Percentiles rank a stretch among this genome's conserved stretches.
Conservation (phyloP, 495 filamentous ascomycete genomes). For the Xylaria bambusicola region DNA sequence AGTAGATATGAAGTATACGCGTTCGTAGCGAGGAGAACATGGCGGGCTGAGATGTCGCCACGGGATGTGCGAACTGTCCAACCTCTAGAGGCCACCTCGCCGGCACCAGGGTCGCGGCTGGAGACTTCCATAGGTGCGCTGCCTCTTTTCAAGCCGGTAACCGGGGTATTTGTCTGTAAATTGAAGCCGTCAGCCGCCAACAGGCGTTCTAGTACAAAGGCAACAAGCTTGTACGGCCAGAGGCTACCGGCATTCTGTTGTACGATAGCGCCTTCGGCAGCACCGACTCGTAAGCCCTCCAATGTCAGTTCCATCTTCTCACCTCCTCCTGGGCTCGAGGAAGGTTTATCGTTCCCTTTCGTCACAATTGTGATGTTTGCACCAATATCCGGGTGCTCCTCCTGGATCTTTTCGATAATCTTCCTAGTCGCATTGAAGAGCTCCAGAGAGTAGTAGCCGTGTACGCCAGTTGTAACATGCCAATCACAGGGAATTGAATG, state of each 20-base stretch:
- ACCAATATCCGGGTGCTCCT: slow-evolving; percentile 54
- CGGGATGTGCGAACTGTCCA: slow-evolving; percentile 64
- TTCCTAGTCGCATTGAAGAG: slow-evolving; percentile 47
- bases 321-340: slow-evolving; percentile 30
- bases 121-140: slow-evolving; percentile 18
- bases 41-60: slow-evolving; percentile 57
- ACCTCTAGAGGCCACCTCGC: slow-evolving; percentile 18
- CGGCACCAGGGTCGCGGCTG: slow-evolving; percentile 4
- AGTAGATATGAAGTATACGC: slow-evolving; percentile 73
- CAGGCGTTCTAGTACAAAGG: slow-evolving; percentile 61
- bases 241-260: slow-evolving; percentile 49
- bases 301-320: slow-evolving; percentile 29
- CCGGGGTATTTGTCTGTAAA: slow-evolving; percentile 73
- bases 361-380: slow-evolving; percentile 29
- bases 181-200: slow-evolving; percentile 56
- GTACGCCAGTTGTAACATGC: slow-evolving; percentile 49
- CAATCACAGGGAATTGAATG: slow-evolving; percentile 65
- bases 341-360: slow-evolving; percentile 28
- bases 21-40: slow-evolving; percentile 77
- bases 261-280: slow-evolving; percentile 48
- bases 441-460: slow-evolving; percentile 52
- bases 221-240: slow-evolving; percentile 82
- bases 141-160: slow-evolving; percentile 44
- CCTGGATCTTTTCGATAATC: slow-evolving; percentile 43
- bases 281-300: slow-evolving; percentile 39